These are phyloP conservation scores for Trichoderma simmonsii DNA, from an alignment of 2,329 filamentous ascomycete species.

Conservation along the genomic window DNA sequence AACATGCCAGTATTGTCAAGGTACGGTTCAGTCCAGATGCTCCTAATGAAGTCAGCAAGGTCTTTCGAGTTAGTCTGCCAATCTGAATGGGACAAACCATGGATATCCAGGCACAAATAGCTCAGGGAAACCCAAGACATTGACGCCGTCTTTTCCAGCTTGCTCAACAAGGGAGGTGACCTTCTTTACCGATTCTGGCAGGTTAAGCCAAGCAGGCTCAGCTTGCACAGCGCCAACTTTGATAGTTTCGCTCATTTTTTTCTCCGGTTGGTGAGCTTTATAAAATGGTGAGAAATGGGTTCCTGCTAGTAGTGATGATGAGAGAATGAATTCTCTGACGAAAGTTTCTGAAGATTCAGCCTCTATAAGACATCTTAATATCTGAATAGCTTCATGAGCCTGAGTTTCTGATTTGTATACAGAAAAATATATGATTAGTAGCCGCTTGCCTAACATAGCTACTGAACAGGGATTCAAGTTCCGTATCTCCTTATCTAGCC, in stretches of 20 bases:
- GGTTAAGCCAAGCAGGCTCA: conserved; percentile 59
- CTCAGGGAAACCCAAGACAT: conserved; percentile 52
- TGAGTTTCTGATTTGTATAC: not conserved
- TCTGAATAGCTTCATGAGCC: not conserved
- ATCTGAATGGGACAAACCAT: conserved; percentile 29
- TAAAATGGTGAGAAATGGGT: not conserved
- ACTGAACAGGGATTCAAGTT: not conserved
- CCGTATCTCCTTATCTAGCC: not conserved
- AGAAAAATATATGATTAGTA: not conserved
- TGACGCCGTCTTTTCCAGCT: conserved; percentile 49
- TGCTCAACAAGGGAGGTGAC: conserved; percentile 52
- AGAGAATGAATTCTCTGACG: not conserved
- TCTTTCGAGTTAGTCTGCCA: not conserved
- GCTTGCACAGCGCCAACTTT: conserved; percentile 52
- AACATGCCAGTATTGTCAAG: not conserved
- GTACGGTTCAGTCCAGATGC: not conserved
- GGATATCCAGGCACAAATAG: conserved; percentile 53
- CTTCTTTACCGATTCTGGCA: conserved; percentile 51
- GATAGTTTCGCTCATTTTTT: conserved; percentile 16
- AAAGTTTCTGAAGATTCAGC: not conserved
- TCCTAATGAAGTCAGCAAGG: not conserved
- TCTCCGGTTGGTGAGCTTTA: not conserved
- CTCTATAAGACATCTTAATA: not conserved
- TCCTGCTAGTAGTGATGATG: not conserved
- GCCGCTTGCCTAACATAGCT: not conserved